Evolutionary conservation across 768 basidiomycete species (phyloP), one percentile per base, ranked within the genome.

Genomic region (Russula compacta): DNA sequence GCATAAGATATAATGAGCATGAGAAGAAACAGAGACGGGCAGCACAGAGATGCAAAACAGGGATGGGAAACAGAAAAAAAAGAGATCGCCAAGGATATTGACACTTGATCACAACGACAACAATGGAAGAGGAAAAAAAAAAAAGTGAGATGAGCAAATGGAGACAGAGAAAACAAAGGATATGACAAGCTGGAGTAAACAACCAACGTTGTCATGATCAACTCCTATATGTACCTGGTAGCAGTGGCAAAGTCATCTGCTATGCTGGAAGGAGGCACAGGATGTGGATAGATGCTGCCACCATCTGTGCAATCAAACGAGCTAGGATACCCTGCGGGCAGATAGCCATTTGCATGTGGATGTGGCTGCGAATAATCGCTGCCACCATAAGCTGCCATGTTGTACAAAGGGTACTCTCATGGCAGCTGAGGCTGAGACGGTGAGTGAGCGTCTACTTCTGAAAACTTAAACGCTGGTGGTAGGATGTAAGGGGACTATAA

Each of bases 1-100:
- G 51, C 43, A 60, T 64, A 64, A 64, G 60, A 64, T 64, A 64
- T 47, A 56, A 56, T 61, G 62, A 53, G 40, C 53, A 55, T 53
- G 62, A 50, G 46, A 43, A 54, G 19, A 9, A 35, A 24, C 29
- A 56, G 35, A 54, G 14, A 14, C 29, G 24, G 43, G 33, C 35
- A 52, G 17, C 44, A 40, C 32, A 35, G 32, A 36, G 24, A 47
- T 9, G 19, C 43, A 51, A 36, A 61, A 51, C 42, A 51, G 35
- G 38, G 50, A 40, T 15, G 24, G 38, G 7, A n/a, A 50, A 50
- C 1, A 2, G 38, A 11, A n/a, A 50, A 50, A n/a, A 14, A 33
- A 50, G 29, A 47, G 49, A 61, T 61, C 60, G 42, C 54, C 54
- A 46, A 53, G 56, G 60, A 61, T 61, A 61, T 61, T 43, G 51